These are phyloP conservation scores for Globisporangium middletonii DNA, from an alignment of 352 stramenopile genomes.

Conservation along the genomic window DNA sequence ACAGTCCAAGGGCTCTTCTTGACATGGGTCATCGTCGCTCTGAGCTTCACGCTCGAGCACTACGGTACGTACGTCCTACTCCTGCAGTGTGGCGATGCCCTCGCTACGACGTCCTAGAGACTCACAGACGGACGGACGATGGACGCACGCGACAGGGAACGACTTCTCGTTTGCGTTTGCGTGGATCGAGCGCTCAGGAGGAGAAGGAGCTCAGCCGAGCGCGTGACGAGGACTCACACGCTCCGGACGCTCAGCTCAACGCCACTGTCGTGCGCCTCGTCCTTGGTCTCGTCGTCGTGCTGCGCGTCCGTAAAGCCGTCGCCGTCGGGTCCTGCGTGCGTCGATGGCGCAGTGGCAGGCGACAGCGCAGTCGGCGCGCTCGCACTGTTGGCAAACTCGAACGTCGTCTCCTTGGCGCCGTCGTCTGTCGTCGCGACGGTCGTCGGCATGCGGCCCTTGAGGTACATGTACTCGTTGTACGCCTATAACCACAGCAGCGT, in stretches of 20 bases:
- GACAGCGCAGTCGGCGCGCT: constrained; percentile 26
- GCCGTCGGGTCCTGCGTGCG: constrained; percentile 1
- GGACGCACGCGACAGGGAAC: background rate
- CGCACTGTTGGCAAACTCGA: constrained; percentile 63
- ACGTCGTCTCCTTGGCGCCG: constrained; percentile 63
- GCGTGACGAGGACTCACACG: constrained; percentile 12
- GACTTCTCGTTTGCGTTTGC: background rate
- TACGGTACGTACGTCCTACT: background rate
- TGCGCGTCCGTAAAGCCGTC: constrained; percentile 6
- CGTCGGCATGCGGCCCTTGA: constrained; percentile 70
- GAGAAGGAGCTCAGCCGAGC: background rate
- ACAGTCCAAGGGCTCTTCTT: background rate
- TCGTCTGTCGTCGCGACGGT: constrained; percentile 48
- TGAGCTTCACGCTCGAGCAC: constrained; percentile 2
- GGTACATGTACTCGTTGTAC: constrained; percentile 80
- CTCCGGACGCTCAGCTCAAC: constrained; percentile 29
- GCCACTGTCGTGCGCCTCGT: constrained; percentile 19
- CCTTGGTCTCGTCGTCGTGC: constrained; percentile 16
- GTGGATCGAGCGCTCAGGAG: background rate
- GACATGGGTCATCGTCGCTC: background rate
- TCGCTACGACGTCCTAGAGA: too few relatives aligned
- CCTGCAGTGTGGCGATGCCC: background rate
- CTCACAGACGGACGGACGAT: too few relatives aligned
- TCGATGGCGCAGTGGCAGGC: constrained; percentile 2
- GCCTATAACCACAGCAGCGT: constrained; percentile 13